Conservation (phyloP, 2,329 filamentous ascomycete species). For the Chaetothyriales sp. region DNA sequence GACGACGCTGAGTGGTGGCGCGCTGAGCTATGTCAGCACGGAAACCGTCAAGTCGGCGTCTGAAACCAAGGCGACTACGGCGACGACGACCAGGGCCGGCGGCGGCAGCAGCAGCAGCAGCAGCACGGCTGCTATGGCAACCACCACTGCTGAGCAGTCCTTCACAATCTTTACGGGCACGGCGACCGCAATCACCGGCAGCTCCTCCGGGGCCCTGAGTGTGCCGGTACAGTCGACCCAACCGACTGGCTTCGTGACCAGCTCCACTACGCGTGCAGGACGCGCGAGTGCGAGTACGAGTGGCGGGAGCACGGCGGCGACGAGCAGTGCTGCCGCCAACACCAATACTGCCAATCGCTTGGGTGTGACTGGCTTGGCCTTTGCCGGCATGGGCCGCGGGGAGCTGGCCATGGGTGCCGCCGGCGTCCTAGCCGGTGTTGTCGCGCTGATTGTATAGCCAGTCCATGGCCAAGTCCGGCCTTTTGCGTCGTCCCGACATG, state of each 20-base stretch:
- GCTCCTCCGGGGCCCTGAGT: not conserved
- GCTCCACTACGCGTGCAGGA: not conserved
- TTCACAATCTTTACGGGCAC: not conserved
- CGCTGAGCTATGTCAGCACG: constrained; percentile 3
- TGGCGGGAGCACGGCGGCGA: not conserved
- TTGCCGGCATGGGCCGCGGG: not conserved
- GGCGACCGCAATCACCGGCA: not conserved
- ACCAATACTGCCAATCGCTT: constrained; percentile 7
- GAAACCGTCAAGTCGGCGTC: not conserved
- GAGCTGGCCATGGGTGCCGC: constrained; percentile 5
- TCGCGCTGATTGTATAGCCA: constrained; percentile 5
- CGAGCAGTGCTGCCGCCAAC: constrained; percentile 1
- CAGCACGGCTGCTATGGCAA: too few relatives aligned
- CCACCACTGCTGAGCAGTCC: not conserved
- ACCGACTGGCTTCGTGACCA: not conserved
- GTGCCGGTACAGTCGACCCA: not conserved
- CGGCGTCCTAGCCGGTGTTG: constrained; percentile 5
- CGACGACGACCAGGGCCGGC: constrained; percentile 1
- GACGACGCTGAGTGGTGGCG: constrained; percentile 1
- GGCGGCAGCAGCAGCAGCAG: constrained; percentile 3
- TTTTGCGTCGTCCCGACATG: not conserved
- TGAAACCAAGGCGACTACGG: not conserved
- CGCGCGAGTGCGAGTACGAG: not conserved
- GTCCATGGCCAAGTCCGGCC: not conserved
- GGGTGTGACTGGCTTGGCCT: not conserved